phyloP scores from a whole-genome alignment of 192 early-diverging fungal species.

The Backusella circina region DNA sequence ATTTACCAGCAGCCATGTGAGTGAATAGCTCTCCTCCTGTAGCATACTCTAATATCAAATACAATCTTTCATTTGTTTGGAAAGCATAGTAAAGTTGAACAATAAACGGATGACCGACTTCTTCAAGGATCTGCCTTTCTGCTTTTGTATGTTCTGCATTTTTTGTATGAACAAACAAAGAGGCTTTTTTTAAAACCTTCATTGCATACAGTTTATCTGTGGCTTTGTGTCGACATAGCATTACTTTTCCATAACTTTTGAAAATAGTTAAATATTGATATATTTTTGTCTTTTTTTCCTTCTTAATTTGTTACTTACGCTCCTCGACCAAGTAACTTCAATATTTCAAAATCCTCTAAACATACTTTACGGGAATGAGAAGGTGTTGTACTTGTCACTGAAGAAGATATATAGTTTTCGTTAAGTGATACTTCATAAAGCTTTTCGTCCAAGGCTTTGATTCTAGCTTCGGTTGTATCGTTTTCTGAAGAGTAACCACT shows the following conservation, averaged over 20 bases:
- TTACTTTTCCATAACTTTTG: slow-evolving; percentile 77
- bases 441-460: slow-evolving; percentile 13
- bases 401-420: slow-evolving; percentile 41
- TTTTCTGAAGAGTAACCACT: slow-evolving; percentile 21
- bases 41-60: slow-evolving; percentile 87
- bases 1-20: slow-evolving; percentile 71
- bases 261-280: not conserved
- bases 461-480: slow-evolving; percentile 14
- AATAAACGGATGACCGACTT: slow-evolving; percentile 86
- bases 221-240: slow-evolving; percentile 71
- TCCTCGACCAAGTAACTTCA: slow-evolving; percentile 51
- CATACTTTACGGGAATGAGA: slow-evolving; percentile 36
- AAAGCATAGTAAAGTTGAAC: slow-evolving; percentile 93
- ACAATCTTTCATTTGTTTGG: slow-evolving; percentile 83
- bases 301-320: slow-evolving; percentile 36
- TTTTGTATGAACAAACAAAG: slow-evolving; percentile 77
- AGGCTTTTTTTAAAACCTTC: slow-evolving; percentile 92
- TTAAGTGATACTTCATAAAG: slow-evolving; percentile 46
- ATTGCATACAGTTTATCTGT: slow-evolving; percentile 71
- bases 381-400: slow-evolving; percentile 24
- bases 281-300: not conserved
- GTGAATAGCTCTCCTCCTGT: slow-evolving; percentile 92
- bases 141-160: slow-evolving; percentile 81
- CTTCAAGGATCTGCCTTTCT: slow-evolving; percentile 84
- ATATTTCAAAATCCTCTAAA: slow-evolving; percentile 46